phyloP scores from a whole-genome alignment of 345 rosid species.

The Sisymbrium irio region DNA sequence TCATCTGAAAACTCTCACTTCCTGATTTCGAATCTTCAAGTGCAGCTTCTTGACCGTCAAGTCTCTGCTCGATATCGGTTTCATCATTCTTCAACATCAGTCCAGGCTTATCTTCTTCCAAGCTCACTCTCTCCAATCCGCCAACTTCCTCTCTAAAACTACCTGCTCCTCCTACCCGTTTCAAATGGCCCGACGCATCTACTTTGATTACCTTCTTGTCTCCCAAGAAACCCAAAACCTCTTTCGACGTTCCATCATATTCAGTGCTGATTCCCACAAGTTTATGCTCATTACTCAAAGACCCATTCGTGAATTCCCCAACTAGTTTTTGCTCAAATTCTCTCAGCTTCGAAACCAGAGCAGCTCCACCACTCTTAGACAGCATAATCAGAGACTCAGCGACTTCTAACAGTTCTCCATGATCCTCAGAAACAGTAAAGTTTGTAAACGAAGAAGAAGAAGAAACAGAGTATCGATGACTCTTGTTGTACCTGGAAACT shows the following conservation, averaged over 20 bases:
- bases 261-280: background rate
- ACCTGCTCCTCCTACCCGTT: background rate
- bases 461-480: background rate
- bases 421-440: background rate
- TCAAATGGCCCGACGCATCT: background rate
- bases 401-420: background rate
- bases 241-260: background rate
- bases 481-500: conserved; percentile 9
- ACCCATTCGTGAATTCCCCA: conserved; percentile 21
- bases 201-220: background rate
- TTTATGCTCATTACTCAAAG: conserved; percentile 9
- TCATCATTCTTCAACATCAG: background rate
- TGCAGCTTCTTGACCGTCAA: background rate
- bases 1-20: background rate
- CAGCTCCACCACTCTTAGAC: conserved; percentile 3
- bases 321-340: background rate
- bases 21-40: conserved; percentile 12
- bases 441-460: background rate
- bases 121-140: background rate
- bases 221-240: conserved; percentile 7
- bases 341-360: background rate
- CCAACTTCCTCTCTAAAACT: background rate
- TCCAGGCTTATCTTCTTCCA: background rate
- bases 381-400: conserved; percentile 9
- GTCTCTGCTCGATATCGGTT: background rate